Evolutionary conservation across 495 filamentous ascomycete genomes (phyloP), one percentile per base, ranked within the genome.

Genomic region (Aspergillus affinis): DNA sequence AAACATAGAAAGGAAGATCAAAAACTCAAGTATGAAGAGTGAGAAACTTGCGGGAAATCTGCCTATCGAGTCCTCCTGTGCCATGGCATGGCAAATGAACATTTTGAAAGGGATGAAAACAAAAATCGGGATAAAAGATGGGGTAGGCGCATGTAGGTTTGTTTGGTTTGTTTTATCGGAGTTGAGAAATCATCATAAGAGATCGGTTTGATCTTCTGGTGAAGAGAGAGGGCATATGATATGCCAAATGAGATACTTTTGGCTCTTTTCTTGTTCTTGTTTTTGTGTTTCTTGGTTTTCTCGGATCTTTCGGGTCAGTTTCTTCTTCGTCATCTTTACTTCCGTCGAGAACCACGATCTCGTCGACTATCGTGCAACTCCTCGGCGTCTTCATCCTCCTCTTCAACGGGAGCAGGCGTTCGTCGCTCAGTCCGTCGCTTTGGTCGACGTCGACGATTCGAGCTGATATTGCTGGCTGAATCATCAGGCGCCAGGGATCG

Each of bases 391-490:
- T 90, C 88, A 19, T 87, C 86, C 67, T 94, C 91, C 72, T 97
- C 92, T 72, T 91, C 90, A 9, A 95, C 91, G 0, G 86, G 84
- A 18, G 91, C 92, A 0, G 92, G 91, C 3, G 92, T 96, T 12
- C 88, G 81, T 66, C 91, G 79, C 74, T 93, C 90, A 55, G 81
- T 83, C 56, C 89, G 79, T 68, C 70, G 72, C 78, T 90, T 90
- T 6, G 85, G 88, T 66, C 90, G 76, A 54, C 90, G 81, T 29
- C 85, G 79, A 56, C 90, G 79, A 58, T 85, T 88, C 46, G 86
- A 90, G 63, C 86, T 88, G 55, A 97, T 90, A 64, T 97, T 96
- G 72, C 92, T 96, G 15, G 94, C 94, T 45, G 80, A 83, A 67
- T 87, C 84, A 67, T 87, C 85, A 0, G 85, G 85, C 23, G 84